Percentiles rank a stretch among this genome's conserved stretches.
phyloP scores from a whole-genome alignment of 2,329 filamentous ascomycete species.

The Cyphellophora europaea region DNA sequence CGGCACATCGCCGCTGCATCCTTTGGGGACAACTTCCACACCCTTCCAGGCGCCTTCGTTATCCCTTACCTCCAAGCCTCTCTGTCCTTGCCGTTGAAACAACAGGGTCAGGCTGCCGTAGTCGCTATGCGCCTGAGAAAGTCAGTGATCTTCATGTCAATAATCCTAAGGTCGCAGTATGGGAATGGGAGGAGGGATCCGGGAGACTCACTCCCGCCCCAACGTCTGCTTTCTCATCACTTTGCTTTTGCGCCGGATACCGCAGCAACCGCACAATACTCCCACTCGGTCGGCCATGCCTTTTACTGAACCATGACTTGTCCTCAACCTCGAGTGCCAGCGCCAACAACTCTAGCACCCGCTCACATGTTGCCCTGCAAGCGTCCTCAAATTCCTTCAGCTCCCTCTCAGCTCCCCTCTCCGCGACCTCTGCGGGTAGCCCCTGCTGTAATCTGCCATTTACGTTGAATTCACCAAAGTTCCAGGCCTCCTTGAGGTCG shows the following conservation, averaged over 20 bases:
- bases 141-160: too few species aligned
- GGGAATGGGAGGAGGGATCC: too few species aligned
- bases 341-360: constrained; percentile 67
- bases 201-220: constrained; percentile 10
- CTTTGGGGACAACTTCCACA: constrained; percentile 57
- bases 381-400: constrained; percentile 58
- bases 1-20: constrained; percentile 42
- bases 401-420: constrained; percentile 44
- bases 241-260: constrained; percentile 82
- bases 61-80: constrained; percentile 74
- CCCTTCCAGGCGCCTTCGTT: constrained; percentile 51
- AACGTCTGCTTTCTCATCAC: constrained; percentile 40
- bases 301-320: constrained; percentile 25
- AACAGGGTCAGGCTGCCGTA: constrained; percentile 54
- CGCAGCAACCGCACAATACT: constrained; percentile 62
- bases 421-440: constrained; percentile 55
- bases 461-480: constrained; percentile 66
- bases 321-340: constrained; percentile 57
- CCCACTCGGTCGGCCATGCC: constrained; percentile 47
- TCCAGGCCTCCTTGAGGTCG: constrained; percentile 93
- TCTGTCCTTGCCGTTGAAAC: constrained; percentile 76
- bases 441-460: constrained; percentile 60
- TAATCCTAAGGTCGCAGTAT: too few species aligned
- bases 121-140: constrained; percentile 14
- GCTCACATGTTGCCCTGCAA: constrained; percentile 64